phyloP scores from a whole-genome alignment of 2,329 filamentous ascomycete genomes.

The Neonectria punicea region DNA sequence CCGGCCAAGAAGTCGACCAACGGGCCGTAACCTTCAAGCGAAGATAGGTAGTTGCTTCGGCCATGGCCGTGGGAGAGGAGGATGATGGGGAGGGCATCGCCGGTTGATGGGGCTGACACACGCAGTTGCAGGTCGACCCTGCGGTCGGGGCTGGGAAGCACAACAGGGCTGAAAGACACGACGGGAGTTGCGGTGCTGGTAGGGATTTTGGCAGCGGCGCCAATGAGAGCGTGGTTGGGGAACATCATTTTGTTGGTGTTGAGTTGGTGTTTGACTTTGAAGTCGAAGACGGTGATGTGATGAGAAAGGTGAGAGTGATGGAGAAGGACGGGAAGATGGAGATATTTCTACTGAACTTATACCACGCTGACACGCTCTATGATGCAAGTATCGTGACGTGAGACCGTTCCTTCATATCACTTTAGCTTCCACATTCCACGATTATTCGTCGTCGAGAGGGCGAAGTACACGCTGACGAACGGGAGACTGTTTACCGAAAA shows the following conservation, averaged over 20 bases:
- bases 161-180: conserved; percentile 38
- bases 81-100: conserved; percentile 36
- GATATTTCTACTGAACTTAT: conserved; percentile 21
- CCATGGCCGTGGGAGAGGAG: conserved; percentile 44
- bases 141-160: conserved; percentile 28
- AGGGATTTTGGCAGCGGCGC: conserved; percentile 38
- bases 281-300: too few relatives aligned
- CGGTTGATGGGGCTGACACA: conserved; percentile 30
- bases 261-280: neutral
- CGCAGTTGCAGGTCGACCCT: conserved; percentile 40
- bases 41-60: conserved; percentile 41
- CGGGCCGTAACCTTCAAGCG: conserved; percentile 38
- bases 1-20: conserved; percentile 42
- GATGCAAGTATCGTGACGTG: neutral
- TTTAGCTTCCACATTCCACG: neutral
- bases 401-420: neutral
- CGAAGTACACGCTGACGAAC: conserved; percentile 12
- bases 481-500: conserved; percentile 15
- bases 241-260: conserved; percentile 34
- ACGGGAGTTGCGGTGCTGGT: conserved; percentile 31
- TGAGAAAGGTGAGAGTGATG: neutral
- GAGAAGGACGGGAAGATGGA: neutral
- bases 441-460: neutral
- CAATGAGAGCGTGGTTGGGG: conserved; percentile 35
- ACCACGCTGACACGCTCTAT: neutral